Percentiles rank a stretch among this genome's conserved stretches.
Conservation (phyloP, 2,329 filamentous ascomycete species). For the Penicillium sp. region DNA sequence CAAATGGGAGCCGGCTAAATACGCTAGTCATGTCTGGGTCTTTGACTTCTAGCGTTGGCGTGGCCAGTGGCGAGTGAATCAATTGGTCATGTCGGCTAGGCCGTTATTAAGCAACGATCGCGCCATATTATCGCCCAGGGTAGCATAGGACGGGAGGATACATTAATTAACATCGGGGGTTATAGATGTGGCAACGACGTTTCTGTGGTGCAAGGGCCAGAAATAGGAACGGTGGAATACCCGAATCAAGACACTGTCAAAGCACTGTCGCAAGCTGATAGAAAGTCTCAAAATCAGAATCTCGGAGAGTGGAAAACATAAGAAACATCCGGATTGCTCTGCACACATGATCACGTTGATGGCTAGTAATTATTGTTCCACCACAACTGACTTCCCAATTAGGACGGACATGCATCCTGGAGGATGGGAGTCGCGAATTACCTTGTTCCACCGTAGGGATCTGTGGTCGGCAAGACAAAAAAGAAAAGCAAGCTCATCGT, state of each 20-base stretch:
- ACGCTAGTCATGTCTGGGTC: neutral
- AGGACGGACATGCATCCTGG: neutral
- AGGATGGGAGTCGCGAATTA: neutral
- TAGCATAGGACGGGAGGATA: neutral
- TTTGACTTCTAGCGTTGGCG: neutral
- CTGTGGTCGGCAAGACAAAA: neutral
- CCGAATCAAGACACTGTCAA: conserved; percentile 4
- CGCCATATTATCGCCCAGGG: conserved; percentile 1
- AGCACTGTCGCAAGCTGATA: conserved; percentile 1
- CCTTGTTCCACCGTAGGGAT: neutral
- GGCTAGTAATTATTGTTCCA: neutral
- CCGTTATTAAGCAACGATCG: neutral
- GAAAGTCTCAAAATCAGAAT: neutral
- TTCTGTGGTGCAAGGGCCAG: neutral
- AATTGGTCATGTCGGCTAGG: neutral
- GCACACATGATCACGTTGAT: neutral
- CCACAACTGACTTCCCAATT: neutral
- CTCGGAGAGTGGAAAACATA: neutral
- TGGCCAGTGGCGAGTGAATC: neutral
- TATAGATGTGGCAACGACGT: conserved; percentile 2
- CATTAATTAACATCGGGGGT: neutral
- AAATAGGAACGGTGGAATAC: conserved; percentile 2
- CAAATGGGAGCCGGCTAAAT: neutral
- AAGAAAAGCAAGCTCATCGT: neutral
- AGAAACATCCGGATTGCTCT: neutral